Evolutionary conservation across 2,329 filamentous ascomycete species (phyloP).

Genomic region (Ceratocystis colombiana): DNA sequence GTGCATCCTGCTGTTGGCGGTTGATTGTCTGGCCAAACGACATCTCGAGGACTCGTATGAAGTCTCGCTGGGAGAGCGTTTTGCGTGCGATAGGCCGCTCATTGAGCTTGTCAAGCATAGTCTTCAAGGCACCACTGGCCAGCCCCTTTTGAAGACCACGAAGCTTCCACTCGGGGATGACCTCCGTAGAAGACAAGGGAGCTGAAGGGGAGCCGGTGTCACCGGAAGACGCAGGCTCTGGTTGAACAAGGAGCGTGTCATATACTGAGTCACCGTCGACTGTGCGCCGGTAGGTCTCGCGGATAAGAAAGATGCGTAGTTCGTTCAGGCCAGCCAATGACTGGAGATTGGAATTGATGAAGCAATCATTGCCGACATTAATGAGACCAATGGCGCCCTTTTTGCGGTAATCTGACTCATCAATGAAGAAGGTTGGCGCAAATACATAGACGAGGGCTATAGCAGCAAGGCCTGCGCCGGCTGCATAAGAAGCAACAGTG

Average conservation of each 20-base stretch:
- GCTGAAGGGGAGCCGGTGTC: not conserved
- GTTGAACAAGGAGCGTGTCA: conserved; percentile 45
- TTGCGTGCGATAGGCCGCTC: conserved; percentile 90
- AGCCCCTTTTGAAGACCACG: conserved; percentile 65
- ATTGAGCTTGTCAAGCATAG: conserved; percentile 84
- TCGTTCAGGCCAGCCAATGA: conserved; percentile 83
- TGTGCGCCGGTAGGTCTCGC: conserved; percentile 73
- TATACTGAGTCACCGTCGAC: conserved; percentile 74
- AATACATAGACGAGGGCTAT: conserved; percentile 96
- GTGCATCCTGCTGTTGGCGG: conserved; percentile 90
- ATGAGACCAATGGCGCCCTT: conserved; percentile 79
- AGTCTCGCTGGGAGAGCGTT: conserved; percentile 77
- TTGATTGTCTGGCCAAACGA: conserved; percentile 88
- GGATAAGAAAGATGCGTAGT: conserved; percentile 80
- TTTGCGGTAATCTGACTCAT: conserved; percentile 60
- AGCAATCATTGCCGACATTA: conserved; percentile 91
- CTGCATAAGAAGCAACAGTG: conserved; percentile 69
- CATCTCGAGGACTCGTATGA: conserved; percentile 71
- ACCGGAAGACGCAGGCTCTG: conserved; percentile 31
- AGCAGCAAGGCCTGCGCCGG: conserved; percentile 86
- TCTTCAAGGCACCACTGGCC: conserved; percentile 79
- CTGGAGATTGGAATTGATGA: conserved; percentile 94
- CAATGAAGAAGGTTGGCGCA: conserved; percentile 90
- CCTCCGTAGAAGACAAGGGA: not conserved
- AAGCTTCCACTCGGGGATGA: conserved; percentile 49